Conservation (phyloP, 495 filamentous ascomycete genomes). For the Neurospora sp. region DNA sequence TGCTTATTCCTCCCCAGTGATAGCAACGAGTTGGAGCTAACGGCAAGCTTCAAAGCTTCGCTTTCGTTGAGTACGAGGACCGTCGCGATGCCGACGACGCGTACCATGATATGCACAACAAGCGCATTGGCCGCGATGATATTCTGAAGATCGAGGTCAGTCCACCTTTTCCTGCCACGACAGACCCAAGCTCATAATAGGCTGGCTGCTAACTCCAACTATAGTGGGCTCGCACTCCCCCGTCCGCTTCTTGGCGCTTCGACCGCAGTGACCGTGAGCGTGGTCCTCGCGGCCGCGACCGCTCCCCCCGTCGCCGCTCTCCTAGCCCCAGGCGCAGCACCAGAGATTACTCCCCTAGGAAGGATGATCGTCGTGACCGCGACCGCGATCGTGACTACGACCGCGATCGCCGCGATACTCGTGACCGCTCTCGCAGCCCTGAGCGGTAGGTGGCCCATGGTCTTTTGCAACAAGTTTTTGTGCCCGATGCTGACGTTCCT, state of each 20-base stretch:
- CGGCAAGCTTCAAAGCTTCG: conserved; percentile 54
- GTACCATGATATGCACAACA: conserved; percentile 99
- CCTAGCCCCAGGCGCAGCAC: conserved; percentile 71
- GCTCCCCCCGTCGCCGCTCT: conserved; percentile 58
- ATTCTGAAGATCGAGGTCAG: conserved; percentile 94
- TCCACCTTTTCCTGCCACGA: not conserved
- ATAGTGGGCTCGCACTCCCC: conserved; percentile 96
- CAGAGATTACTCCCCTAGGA: conserved; percentile 80
- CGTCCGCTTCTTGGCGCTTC: conserved; percentile 97
- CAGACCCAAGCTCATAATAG: not conserved
- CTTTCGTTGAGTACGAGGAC: conserved; percentile 99
- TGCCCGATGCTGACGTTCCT: not conserved
- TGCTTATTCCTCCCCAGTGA: conserved; percentile 1
- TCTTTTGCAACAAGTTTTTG: conserved; percentile 3
- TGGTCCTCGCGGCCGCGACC: conserved; percentile 16
- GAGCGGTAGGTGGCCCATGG: conserved; percentile 49
- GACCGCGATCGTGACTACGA: conserved; percentile 75
- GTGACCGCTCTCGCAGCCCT: conserved; percentile 66
- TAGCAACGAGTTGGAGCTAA: not conserved
- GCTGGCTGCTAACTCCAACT: conserved; percentile 11
- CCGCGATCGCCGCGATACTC: conserved; percentile 58
- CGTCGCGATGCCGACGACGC: conserved; percentile 98
- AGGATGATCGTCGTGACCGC: conserved; percentile 80
- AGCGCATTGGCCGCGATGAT: conserved; percentile 93
- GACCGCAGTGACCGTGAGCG: conserved; percentile 42